These are phyloP conservation scores for Paraurostyla sp. DNA, from an alignment of 73 alveolate genomes.

Conservation along the genomic window DNA sequence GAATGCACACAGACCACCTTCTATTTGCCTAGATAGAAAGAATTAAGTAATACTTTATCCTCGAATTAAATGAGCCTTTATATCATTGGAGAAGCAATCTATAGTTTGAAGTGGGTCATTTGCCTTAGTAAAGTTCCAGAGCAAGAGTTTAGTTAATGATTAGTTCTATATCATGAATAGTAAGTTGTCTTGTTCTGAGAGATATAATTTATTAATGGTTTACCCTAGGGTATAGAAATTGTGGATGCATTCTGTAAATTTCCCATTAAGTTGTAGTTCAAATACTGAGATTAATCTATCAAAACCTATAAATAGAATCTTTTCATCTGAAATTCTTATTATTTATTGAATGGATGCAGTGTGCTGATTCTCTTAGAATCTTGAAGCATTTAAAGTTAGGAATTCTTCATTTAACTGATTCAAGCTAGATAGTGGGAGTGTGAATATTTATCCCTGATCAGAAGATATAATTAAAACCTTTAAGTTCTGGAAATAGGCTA, in stretches of 20 bases:
- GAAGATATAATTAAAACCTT: too few relatives aligned
- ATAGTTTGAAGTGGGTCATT: not conserved
- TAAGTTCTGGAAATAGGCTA: too few relatives aligned
- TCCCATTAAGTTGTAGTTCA: conserved; percentile 8
- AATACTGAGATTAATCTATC: not conserved
- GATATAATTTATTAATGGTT: not conserved
- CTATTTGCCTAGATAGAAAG: not conserved
- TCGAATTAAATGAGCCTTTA: not conserved
- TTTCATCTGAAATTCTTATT: not conserved
- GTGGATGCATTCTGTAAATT: not conserved
- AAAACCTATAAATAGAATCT: conserved; percentile 5
- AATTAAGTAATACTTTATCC: conserved; percentile 10
- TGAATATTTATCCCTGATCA: too few relatives aligned
- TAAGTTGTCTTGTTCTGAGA: not conserved
- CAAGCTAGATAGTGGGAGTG: too few relatives aligned
- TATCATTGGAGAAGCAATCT: too few relatives aligned
- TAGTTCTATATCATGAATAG: not conserved
- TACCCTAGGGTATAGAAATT: not conserved
- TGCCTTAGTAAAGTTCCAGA: not conserved
- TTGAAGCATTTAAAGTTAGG: too few relatives aligned
- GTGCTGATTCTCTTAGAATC: conserved; percentile 11
- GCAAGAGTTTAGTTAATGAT: not conserved
- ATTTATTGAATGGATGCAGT: not conserved
- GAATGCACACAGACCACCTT: not conserved
- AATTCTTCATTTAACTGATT: too few relatives aligned